These are phyloP conservation scores for Rubus idaeus DNA, from an alignment of 306 rosid species.

Conservation along the genomic window DNA sequence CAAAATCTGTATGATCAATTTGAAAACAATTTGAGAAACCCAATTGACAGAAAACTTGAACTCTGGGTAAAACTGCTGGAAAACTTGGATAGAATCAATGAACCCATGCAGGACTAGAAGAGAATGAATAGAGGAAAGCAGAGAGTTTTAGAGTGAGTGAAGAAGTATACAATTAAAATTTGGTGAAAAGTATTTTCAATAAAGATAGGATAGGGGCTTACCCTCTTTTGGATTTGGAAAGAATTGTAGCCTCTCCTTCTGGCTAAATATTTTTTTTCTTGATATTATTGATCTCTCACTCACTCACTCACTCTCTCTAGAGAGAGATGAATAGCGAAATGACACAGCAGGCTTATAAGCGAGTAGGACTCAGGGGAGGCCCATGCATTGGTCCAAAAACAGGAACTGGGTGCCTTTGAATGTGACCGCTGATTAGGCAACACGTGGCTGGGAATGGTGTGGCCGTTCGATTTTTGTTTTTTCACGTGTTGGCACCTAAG, in stretches of 20 bases:
- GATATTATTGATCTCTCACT: slow-evolving; percentile 25
- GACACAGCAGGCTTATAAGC: neutral
- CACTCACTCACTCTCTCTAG: neutral
- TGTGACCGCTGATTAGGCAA: slow-evolving; percentile 22
- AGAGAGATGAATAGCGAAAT: slow-evolving; percentile 9
- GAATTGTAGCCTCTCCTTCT: slow-evolving; percentile 56
- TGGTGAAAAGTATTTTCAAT: slow-evolving; percentile 5
- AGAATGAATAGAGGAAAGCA: slow-evolving; percentile 5
- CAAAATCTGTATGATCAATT: neutral
- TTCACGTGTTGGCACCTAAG: slow-evolving; percentile 38
- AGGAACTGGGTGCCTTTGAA: slow-evolving; percentile 1
- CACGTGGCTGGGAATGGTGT: slow-evolving; percentile 44
- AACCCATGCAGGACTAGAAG: slow-evolving; percentile 2
- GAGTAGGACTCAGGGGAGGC: neutral
- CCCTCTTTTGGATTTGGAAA: slow-evolving; percentile 57
- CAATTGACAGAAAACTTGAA: neutral
- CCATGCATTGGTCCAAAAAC: slow-evolving; percentile 30
- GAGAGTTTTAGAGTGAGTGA: neutral
- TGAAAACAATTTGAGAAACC: slow-evolving; percentile 21
- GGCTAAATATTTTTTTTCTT: slow-evolving; percentile 44
- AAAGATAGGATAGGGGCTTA: slow-evolving; percentile 80
- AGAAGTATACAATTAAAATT: slow-evolving; percentile 11
- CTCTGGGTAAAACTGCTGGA: neutral
- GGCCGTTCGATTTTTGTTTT: slow-evolving; percentile 55
- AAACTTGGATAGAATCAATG: neutral